Base-by-base conservation (phyloP, 352 stramenopile genomes). In the Phytopythium litorale region DNA sequence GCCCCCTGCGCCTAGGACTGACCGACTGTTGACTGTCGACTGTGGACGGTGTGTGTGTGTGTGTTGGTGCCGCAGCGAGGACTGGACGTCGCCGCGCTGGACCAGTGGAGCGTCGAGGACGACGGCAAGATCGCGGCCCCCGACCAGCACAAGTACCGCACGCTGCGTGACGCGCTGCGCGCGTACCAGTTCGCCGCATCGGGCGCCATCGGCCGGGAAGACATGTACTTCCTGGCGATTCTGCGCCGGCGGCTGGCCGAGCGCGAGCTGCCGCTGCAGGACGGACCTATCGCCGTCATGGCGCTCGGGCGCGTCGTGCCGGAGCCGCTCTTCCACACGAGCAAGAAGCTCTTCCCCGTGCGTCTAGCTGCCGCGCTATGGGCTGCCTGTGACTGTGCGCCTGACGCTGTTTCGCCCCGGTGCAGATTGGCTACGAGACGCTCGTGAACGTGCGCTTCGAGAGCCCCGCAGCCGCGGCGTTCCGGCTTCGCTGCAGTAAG, bases 281-380 rank as follows among this genome's bases (percentile, higher is more conserved):
- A 94, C 54, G 86, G 86, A 30, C 81, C 86, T 4, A 91, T 94
- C 43, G 58, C 67, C 16, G 79, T 94, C 9, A 8, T 75, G 19
- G 43, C 70, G 15, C 56, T 92, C 30, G 86, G 86, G 1, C 52
- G 62, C 8, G 66, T 89, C 2, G 58, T 88, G 15, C 78, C 83
- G 4, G 85, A 90, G 48, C 65, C 81, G 33, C 70, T 84, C 4
- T 93, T 87, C 66, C 88, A 86, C 59, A 91, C 76, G 25, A 77
- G 72, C 37, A 90, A 91, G 63, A 90, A 90, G 51, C 65, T 94
- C 4, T 93, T 92, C 59, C 84, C 86, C 33, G 80, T 91, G 50
- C 30, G 71, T 63, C 58, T 9, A 42, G 6, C 57, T 8, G 53
- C 16, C 25, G 48, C 40, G 16, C 12, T 48, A 13, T 35, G 11